A percentile compares a stretch with the other conserved stretches of the same genome.
phyloP scores from a whole-genome alignment of 2,329 filamentous ascomycete genomes.

The Ophiognomonia clavigignenti-juglandacearum region DNA sequence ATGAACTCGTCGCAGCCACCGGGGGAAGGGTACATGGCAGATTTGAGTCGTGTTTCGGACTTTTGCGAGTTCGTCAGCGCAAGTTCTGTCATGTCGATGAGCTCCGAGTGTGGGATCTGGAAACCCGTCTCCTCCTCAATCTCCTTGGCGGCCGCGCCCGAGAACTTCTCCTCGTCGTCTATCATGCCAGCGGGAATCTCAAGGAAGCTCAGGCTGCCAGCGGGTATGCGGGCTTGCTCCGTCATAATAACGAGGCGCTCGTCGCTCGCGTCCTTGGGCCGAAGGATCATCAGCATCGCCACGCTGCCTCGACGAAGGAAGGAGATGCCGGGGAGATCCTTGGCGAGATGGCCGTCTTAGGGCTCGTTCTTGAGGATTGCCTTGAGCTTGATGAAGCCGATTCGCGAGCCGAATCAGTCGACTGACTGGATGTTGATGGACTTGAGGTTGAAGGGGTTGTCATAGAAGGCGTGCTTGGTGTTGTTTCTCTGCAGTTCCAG shows the following conservation, averaged over 20 bases:
- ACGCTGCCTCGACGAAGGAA: conserved; percentile 58
- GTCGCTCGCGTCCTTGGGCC: conserved; percentile 44
- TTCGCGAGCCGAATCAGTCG: conserved; percentile 42
- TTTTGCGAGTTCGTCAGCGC: conserved; percentile 29
- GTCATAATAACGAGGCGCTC: conserved; percentile 55
- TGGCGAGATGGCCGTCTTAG: too few species aligned
- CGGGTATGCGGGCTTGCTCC: conserved; percentile 53
- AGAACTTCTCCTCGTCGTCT: conserved; percentile 52
- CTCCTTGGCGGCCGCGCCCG: conserved; percentile 53
- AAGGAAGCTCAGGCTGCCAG: conserved; percentile 48
- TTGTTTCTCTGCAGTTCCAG: conserved; percentile 39
- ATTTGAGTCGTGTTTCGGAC: conserved; percentile 32
- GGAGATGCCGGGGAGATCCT: conserved; percentile 43
- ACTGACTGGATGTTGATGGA: conserved; percentile 49
- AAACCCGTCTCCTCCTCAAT: conserved; percentile 56
- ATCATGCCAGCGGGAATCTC: conserved; percentile 62
- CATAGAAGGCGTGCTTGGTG: conserved; percentile 46
- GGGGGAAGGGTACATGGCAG: conserved; percentile 51
- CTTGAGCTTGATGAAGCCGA: conserved; percentile 55
- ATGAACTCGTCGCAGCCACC: conserved; percentile 59
- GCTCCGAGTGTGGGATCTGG: conserved; percentile 40
- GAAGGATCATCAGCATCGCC: conserved; percentile 52
- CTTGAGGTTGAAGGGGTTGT: conserved; percentile 46
- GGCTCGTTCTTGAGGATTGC: conserved; percentile 33
- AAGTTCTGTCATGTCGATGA: conserved; percentile 48